These are phyloP conservation scores for Capsicum chinense DNA, from an alignment of 257 asterid genomes.

Conservation along the genomic window DNA sequence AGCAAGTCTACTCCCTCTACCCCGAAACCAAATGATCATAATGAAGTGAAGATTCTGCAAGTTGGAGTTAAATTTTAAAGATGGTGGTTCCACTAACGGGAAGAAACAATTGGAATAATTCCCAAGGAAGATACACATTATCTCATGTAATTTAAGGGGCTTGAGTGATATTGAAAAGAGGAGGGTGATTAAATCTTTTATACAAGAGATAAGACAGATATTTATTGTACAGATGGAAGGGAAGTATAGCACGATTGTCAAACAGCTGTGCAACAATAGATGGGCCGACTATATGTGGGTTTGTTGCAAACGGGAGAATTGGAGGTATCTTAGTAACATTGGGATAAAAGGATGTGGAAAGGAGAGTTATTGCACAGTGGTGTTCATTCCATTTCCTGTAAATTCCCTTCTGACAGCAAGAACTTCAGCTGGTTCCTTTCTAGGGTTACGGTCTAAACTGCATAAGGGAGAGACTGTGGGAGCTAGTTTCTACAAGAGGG, in stretches of 20 bases:
- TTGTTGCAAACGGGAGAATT: neutral
- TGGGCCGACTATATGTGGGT: neutral
- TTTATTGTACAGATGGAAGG: neutral
- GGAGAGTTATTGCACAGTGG: neutral
- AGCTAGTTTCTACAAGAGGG: neutral
- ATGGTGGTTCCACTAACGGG: neutral
- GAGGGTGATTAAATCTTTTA: neutral
- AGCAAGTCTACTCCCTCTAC: neutral
- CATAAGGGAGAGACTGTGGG: neutral
- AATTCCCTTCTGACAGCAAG: neutral
- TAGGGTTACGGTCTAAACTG: neutral
- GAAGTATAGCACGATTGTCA: neutral
- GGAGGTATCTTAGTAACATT: neutral
- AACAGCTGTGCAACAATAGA: neutral
- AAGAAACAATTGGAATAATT: neutral
- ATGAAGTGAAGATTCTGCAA: neutral
- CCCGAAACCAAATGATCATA: neutral
- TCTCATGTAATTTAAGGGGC: neutral
- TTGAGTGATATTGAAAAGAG: constrained; percentile 2
- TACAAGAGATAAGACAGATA: neutral
- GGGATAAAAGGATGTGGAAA: neutral
- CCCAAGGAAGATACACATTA: neutral
- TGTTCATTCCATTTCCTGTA: neutral
- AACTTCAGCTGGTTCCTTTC: neutral
- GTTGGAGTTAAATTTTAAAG: neutral